These are phyloP conservation scores for Daldinia sp. DNA, from an alignment of 2,329 filamentous ascomycete species.

Conservation along the genomic window DNA sequence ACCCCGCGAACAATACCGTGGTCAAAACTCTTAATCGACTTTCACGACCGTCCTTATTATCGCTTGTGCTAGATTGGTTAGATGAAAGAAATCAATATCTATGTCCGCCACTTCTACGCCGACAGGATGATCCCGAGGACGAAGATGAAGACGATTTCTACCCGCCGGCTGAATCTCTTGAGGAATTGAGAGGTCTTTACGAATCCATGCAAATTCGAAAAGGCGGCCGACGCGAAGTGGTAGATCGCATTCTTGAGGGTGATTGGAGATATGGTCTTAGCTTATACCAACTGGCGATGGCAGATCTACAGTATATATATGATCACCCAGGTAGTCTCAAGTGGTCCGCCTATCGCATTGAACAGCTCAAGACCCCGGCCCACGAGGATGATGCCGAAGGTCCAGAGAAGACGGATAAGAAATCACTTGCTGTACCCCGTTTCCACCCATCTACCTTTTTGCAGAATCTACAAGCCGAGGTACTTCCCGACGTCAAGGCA, in stretches of 20 bases:
- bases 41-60: conserved; percentile 74
- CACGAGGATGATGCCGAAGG: conserved; percentile 51
- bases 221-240: conserved; percentile 69
- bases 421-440: conserved; percentile 66
- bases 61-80: conserved; percentile 80
- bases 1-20: conserved; percentile 69
- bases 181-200: conserved; percentile 73
- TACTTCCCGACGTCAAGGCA: conserved; percentile 81
- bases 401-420: conserved; percentile 53
- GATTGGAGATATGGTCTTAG: conserved; percentile 73
- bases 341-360: conserved; percentile 70
- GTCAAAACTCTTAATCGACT: conserved; percentile 73
- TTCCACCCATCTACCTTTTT: conserved; percentile 85
- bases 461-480: conserved; percentile 75
- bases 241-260: conserved; percentile 71
- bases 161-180: conserved; percentile 69
- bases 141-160: conserved; percentile 73
- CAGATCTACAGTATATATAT: conserved; percentile 72
- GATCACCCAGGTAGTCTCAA: conserved; percentile 70
- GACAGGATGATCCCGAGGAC: conserved; percentile 58
- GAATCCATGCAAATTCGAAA: conserved; percentile 65
- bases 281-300: conserved; percentile 73
- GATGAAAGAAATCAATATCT: conserved; percentile 68
- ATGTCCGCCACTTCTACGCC: conserved; percentile 66
- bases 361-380: conserved; percentile 57